Evolutionary conservation across 2,329 filamentous ascomycete genomes (phyloP).

Genomic region (Trichoderma cornu-damae): DNA sequence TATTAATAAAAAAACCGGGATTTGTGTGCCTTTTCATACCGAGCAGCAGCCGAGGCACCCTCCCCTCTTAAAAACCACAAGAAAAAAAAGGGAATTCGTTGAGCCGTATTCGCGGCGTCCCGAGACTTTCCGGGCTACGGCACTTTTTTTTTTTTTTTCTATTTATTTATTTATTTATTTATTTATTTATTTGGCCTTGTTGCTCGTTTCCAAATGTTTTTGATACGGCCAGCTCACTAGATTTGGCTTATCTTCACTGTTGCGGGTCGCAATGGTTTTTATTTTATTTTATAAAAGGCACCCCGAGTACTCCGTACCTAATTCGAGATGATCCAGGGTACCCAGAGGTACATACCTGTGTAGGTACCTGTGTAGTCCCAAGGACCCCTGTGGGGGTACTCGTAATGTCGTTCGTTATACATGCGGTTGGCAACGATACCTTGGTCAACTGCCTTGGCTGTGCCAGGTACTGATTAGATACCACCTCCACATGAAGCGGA

Average conservation of each 20-base stretch:
- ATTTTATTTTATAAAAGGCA: too few species aligned
- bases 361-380: too few species aligned
- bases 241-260: neutral
- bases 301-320: too few species aligned
- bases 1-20: too few species aligned
- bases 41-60: neutral
- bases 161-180: too few species aligned
- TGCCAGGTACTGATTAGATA: too few species aligned
- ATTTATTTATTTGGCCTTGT: too few species aligned
- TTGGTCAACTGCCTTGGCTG: too few species aligned
- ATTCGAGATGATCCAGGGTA: too few species aligned
- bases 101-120: neutral
- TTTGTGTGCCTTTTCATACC: neutral
- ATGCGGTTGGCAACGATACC: neutral
- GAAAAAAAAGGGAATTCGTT: neutral
- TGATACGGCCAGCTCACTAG: neutral
- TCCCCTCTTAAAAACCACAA: too few species aligned
- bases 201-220: neutral
- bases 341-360: too few species aligned
- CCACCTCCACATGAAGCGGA: too few species aligned
- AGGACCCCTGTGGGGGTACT: neutral
- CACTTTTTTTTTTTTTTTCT: neutral
- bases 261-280: neutral
- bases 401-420: neutral
- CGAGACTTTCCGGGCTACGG: slow-evolving; percentile 16